These are phyloP conservation scores for Dioscorea cayenensis DNA, from an alignment of 116 monocot species.

Conservation along the genomic window DNA sequence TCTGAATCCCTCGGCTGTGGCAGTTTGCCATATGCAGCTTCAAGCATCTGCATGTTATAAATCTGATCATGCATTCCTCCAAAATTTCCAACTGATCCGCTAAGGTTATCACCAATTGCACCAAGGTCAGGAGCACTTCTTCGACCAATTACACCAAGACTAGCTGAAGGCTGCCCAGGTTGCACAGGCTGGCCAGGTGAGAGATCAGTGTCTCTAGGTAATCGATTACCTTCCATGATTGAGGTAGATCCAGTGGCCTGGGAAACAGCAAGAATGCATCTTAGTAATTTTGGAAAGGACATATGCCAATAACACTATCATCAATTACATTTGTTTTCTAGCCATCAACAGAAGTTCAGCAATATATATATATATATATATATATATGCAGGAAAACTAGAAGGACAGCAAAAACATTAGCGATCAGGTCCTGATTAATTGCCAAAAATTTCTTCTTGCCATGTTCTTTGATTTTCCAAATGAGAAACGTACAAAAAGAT, in stretches of 20 bases:
- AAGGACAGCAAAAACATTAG: too few relatives aligned
- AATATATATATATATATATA: too few relatives aligned
- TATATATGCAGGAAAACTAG: too few relatives aligned
- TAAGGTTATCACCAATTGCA: conserved; percentile 84
- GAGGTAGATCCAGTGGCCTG: conserved; percentile 43
- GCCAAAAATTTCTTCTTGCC: too few relatives aligned
- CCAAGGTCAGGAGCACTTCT: conserved; percentile 89
- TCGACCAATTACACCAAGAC: conserved; percentile 91
- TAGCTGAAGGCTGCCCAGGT: conserved; percentile 51
- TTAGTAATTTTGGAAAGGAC: not conserved
- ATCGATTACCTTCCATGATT: conserved; percentile 33
- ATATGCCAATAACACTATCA: too few relatives aligned
- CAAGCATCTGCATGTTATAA: conserved; percentile 91
- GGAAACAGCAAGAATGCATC: not conserved
- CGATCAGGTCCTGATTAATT: too few relatives aligned
- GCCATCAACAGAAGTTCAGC: too few relatives aligned
- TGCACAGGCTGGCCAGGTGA: conserved; percentile 77
- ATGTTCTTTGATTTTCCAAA: too few relatives aligned
- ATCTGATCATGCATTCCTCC: conserved; percentile 58
- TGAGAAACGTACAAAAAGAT: too few relatives aligned
- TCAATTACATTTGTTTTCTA: too few relatives aligned
- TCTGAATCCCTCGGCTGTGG: conserved; percentile 92
- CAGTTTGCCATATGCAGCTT: conserved; percentile 76
- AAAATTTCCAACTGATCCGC: conserved; percentile 36
- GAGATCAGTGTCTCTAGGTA: conserved; percentile 62